Base-by-base conservation (phyloP, 108 stramenopile species). In the Pseudonitzschia pungens region DNA sequence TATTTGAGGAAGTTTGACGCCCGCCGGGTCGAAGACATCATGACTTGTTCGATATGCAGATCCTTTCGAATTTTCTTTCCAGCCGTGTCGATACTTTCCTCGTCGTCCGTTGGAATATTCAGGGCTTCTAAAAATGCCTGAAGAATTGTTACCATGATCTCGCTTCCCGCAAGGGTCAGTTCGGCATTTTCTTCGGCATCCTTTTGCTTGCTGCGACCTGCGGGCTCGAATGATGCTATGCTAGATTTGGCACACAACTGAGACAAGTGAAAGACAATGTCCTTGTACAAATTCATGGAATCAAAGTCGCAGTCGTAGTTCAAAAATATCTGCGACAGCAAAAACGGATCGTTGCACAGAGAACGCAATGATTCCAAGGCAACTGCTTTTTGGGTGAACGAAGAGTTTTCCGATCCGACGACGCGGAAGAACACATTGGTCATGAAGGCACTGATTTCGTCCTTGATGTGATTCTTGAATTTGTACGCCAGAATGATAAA, bases 251-350 rank as follows among this genome's bases (percentile, higher is more conserved):
- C 87, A 66, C 84, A 78, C 20, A 99, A 74, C 70, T 90, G 86
- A 3, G 96, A 89, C 2, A 99, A 85, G 52, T 92, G 84, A 60
- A 89, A 71, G 5, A 99, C 94, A 69, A 99, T 96, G 65, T 96
- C 91, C 69, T 93, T 88, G 90, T 95, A 99, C 21, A 99, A 74
- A 70, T 92, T 91, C 42, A 88, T 83, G 1, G 96, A 91, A 80
- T 96, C 87, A 55, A 97, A 86, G 84, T 99, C 98, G 75, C 98
- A 99, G 78, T 99, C 99, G 76, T 99, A 99, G 72, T 98, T 99
- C n/a, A 99, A 74, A 78, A 99, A 99, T 43, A 99, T 74, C 77
- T 98, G 96, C 21, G 97, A 87, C 31, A 98, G 81, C 44, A 94
- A 75, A 33, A 75, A 72, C 20, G 96, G 90, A 81, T 99, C 96